These are phyloP conservation scores for Sporobolus alterniflorus DNA, from an alignment of 202 grass and related monocot genomes.

Conservation along the genomic window DNA sequence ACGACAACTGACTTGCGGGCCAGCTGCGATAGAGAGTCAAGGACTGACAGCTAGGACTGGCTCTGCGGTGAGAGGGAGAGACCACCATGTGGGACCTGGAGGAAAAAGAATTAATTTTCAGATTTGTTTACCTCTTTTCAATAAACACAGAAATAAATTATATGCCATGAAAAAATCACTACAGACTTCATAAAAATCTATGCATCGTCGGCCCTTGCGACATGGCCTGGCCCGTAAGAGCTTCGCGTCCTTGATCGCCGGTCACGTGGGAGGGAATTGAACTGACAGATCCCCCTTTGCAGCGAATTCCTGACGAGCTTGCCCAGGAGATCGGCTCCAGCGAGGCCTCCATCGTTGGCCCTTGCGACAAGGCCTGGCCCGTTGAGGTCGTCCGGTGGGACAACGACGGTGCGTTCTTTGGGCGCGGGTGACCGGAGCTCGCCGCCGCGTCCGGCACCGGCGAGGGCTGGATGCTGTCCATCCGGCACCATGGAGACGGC, in stretches of 20 bases:
- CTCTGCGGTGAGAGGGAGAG: too few species aligned
- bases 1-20: too few species aligned
- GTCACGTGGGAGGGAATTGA: not conserved
- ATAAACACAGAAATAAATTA: too few species aligned
- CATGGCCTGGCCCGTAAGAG: too few species aligned
- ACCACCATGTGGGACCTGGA: too few species aligned
- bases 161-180: too few species aligned
- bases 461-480: slow-evolving; percentile 34
- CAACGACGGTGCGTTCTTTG: slow-evolving; percentile 26
- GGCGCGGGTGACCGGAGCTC: slow-evolving; percentile 39
- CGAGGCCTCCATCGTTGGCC: not conserved
- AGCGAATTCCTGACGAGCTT: not conserved
- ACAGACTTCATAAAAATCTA: too few species aligned
- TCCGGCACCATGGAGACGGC: slow-evolving; percentile 30
- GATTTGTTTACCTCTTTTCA: too few species aligned
- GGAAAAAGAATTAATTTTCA: too few species aligned
- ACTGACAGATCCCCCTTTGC: not conserved
- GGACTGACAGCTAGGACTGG: too few species aligned
- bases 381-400: slow-evolving; percentile 25
- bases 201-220: too few species aligned
- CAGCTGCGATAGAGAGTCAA: too few species aligned
- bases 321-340: not conserved
- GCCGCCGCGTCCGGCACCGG: slow-evolving; percentile 11
- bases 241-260: not conserved
- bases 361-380: not conserved